These are phyloP conservation scores for Naganishia sp. DNA, from an alignment of 1,284 basidiomycete species.

Conservation along the genomic window DNA sequence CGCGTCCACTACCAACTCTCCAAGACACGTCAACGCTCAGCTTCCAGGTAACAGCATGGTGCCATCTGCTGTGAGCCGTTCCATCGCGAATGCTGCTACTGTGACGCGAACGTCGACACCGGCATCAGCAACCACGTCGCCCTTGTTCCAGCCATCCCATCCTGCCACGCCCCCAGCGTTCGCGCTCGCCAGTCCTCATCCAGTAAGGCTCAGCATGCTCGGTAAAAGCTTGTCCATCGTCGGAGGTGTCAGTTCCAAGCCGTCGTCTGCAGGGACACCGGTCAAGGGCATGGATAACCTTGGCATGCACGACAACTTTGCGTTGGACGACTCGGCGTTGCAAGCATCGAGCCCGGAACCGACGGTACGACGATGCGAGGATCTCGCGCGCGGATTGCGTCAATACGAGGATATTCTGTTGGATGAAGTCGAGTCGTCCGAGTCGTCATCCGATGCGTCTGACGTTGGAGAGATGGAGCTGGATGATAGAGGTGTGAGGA, in stretches of 20 bases:
- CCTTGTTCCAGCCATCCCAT: constrained; percentile 25
- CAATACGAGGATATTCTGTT: constrained; percentile 32
- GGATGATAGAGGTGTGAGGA: constrained; percentile 6
- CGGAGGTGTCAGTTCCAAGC: constrained; percentile 8
- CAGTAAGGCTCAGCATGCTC: constrained; percentile 14
- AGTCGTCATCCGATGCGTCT: constrained; percentile 25
- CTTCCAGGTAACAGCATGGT: constrained; percentile 4
- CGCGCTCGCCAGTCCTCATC: constrained; percentile 21
- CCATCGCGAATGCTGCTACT: not conserved
- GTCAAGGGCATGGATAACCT: constrained; percentile 7
- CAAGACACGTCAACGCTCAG: constrained; percentile 17
- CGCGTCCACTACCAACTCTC: constrained; percentile 27
- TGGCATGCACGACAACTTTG: constrained; percentile 1
- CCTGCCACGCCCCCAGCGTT: constrained; percentile 28
- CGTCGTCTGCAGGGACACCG: constrained; percentile 14
- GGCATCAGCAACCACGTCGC: constrained; percentile 27
- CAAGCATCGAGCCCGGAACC: constrained; percentile 10
- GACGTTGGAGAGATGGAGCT: constrained; percentile 24
- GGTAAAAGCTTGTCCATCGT: constrained; percentile 12
- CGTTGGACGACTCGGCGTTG: constrained; percentile 6
- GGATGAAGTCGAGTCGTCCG: constrained; percentile 32
- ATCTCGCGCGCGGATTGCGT: constrained; percentile 16
- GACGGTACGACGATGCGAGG: constrained; percentile 13
- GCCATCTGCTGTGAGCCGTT: constrained; percentile 1
- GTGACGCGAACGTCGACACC: constrained; percentile 17